Evolutionary conservation across 2,329 filamentous ascomycete genomes (phyloP), one percentile per base, ranked within the genome.

Genomic region (Microcera coccophila): DNA sequence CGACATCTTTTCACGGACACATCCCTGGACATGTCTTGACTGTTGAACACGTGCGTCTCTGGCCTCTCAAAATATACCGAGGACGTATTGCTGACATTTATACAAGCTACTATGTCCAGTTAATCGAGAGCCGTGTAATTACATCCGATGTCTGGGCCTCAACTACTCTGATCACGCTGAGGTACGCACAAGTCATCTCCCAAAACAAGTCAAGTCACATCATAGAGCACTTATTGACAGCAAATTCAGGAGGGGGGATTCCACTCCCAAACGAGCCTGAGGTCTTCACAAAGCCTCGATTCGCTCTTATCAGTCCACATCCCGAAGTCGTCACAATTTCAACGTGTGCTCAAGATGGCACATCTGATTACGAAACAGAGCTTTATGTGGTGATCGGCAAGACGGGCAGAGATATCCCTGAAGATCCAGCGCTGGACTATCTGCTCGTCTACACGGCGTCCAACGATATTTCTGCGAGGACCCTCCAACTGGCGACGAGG

Each of bases 81-180:
- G 24, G 14, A 28, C 14, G 9, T 28, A 9, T 28, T 14, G 24
- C 9, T 14, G 24, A 28, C 9, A 28, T 16, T 24, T 31, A 5
- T 15, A n/a, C 15, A 29, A 44, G 41, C 22, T 39, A 10, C 31
- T 44, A 2, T 17, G 36, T 4, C 41, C 41, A 12, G 17, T 44
- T 10, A 26, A 29, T 14, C 12, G 18, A 12, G 20, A 39, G 4
- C 19, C 35, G 9, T 44, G 41, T 12, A 35, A 3, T n/a, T 39
- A 44, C 22, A 44, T 39, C 15, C 36, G 41, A 9, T 44, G 41
- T 18, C 31, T 44, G 7, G 41, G 41, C 4, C 22, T 44, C 4
- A 44, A 44, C 17, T 44, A 44, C 16, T 21, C 20, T 20, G 36
- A 44, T 14, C 41, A 44, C 19, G 41, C 41, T 3, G 29, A 39